These are phyloP conservation scores for Penicillium roqueforti DNA, from an alignment of 495 filamentous ascomycete genomes.

Conservation along the genomic window DNA sequence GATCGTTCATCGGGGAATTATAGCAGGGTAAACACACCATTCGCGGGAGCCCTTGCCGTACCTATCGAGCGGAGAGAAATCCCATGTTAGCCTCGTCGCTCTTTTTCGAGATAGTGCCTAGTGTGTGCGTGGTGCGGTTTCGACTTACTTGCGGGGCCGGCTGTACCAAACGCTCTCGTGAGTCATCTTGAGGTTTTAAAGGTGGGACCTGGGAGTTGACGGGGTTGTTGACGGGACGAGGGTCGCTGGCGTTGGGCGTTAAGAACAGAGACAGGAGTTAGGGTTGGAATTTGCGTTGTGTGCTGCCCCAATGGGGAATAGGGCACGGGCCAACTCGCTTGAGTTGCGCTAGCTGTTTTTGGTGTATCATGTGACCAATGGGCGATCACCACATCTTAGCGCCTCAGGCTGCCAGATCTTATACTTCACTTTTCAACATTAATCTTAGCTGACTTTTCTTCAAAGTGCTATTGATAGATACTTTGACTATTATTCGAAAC, in stretches of 20 bases:
- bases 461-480: background rate
- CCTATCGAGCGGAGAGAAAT: slow-evolving; percentile 23
- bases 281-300: slow-evolving; percentile 40
- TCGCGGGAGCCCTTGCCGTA: slow-evolving; percentile 85
- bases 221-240: slow-evolving; percentile 36
- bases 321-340: slow-evolving; percentile 40
- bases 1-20: slow-evolving; percentile 12
- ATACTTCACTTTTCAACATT: slow-evolving; percentile 3
- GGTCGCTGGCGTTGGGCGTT: slow-evolving; percentile 42
- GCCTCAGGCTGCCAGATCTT: slow-evolving; percentile 7
- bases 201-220: slow-evolving; percentile 36
- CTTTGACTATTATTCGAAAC: background rate
- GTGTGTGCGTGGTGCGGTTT: slow-evolving; percentile 6
- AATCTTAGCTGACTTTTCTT: background rate
- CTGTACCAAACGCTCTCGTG: slow-evolving; percentile 99
- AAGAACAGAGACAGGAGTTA: slow-evolving; percentile 32
- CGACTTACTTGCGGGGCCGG: slow-evolving; percentile 78
- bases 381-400: slow-evolving; percentile 8
- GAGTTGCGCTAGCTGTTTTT: slow-evolving; percentile 26
- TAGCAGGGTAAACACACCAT: slow-evolving; percentile 58
- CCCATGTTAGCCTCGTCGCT: slow-evolving; percentile 13
- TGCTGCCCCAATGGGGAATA: slow-evolving; percentile 33
- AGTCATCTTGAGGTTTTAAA: slow-evolving; percentile 69
- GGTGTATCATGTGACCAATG: slow-evolving; percentile 12
- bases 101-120: slow-evolving; percentile 3